A percentile compares a stretch with the other conserved stretches of the same genome.
phyloP scores from a whole-genome alignment of 2,329 filamentous ascomycete genomes.

The Orbilia javanica region DNA sequence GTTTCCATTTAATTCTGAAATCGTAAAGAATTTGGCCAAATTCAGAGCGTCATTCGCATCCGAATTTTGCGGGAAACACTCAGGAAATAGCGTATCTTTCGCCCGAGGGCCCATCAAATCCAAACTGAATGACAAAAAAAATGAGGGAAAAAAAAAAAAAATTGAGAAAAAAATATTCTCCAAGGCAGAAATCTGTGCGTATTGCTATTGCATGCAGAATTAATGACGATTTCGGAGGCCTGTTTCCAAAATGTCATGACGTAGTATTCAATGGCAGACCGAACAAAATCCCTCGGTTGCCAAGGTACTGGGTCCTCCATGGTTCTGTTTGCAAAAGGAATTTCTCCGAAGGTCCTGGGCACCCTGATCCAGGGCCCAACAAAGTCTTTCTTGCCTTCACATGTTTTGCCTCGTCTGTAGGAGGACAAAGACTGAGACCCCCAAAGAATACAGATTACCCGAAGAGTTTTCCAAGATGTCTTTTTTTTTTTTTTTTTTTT shows the following conservation, averaged over 20 bases:
- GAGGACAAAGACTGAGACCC: not conserved
- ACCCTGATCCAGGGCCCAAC: conserved; percentile 39
- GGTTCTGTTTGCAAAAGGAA: conserved; percentile 21
- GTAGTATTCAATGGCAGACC: conserved; percentile 6
- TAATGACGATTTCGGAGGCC: conserved; percentile 6
- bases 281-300: conserved; percentile 30
- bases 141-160: not conserved
- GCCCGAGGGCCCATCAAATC: not conserved
- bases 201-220: not conserved
- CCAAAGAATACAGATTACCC: conserved; percentile 40
- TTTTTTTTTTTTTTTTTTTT: not conserved
- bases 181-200: not conserved
- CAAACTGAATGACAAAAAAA: not conserved
- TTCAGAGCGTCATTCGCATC: conserved; percentile 10
- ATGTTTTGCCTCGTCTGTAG: conserved; percentile 32
- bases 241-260: conserved; percentile 28
- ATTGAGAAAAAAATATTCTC: not conserved
- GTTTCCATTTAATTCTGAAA: not conserved
- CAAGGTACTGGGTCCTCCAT: conserved; percentile 10
- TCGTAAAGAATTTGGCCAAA: conserved; percentile 20
- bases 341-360: conserved; percentile 44
- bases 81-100: not conserved
- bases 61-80: conserved; percentile 2
- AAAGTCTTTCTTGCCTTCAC: conserved; percentile 32
- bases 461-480: conserved; percentile 1